Evolutionary conservation across 257 asterid genomes (phyloP).

Genomic region (Solanum gracilifrons): DNA sequence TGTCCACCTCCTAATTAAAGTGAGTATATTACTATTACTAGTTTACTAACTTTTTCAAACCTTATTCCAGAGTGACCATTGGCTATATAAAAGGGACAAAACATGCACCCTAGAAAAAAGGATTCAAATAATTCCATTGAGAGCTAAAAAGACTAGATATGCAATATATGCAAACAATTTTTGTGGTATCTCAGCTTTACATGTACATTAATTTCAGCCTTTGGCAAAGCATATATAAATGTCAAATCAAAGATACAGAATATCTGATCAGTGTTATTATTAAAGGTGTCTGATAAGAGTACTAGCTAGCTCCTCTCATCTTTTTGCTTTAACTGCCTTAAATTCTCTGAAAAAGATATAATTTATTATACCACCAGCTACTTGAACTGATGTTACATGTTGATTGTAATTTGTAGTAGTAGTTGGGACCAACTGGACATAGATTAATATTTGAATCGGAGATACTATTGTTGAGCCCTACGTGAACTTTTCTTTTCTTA

Average conservation of each 20-base stretch:
- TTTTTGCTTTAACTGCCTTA: background rate
- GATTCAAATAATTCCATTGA: constrained; percentile 12
- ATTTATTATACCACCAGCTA: background rate
- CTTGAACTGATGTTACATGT: background rate
- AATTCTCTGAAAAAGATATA: background rate
- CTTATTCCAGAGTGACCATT: background rate
- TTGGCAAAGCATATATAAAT: constrained; percentile 1
- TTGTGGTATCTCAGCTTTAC: background rate
- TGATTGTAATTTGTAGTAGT: background rate
- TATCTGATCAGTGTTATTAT: background rate
- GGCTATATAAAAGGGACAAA: background rate
- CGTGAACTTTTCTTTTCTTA: background rate
- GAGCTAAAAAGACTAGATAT: background rate
- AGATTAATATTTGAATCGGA: background rate
- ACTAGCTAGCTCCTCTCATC: background rate
- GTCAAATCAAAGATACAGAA: constrained; percentile 3
- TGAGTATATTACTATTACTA: background rate
- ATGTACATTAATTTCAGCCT: background rate
- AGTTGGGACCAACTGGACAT: background rate
- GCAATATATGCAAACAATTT: background rate
- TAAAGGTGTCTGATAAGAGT: background rate
- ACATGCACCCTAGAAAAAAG: constrained; percentile 5
- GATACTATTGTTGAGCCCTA: too few species aligned
- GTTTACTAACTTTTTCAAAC: background rate
- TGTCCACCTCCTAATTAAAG: background rate